Conservation (phyloP, 768 basidiomycete species). For the Suillus sp. region DNA sequence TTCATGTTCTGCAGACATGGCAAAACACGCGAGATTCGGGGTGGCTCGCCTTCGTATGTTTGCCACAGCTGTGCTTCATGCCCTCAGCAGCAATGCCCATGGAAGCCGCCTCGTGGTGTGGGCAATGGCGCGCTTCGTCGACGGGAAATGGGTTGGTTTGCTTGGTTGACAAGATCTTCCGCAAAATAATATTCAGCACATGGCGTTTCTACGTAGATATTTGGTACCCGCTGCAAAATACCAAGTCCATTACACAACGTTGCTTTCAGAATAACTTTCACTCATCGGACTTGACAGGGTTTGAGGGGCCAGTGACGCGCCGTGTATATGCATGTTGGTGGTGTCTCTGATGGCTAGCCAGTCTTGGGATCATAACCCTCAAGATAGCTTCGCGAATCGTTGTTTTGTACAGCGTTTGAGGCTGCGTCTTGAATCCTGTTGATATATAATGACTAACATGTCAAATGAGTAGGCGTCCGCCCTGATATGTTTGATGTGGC, state of each 20-base stretch:
- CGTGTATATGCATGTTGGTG: background rate
- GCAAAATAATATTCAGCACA: background rate
- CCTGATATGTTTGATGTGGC: background rate
- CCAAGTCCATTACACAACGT: background rate
- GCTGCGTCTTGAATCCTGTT: background rate
- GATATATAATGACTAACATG: background rate
- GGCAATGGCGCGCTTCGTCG: background rate
- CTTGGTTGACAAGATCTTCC: background rate
- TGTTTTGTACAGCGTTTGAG: background rate
- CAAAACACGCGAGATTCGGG: conserved; percentile 32
- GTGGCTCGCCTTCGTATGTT: conserved; percentile 34
- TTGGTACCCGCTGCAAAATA: background rate
- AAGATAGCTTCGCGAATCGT: background rate
- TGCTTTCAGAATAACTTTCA: background rate
- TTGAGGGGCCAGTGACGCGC: background rate
- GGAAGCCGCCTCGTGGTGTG: conserved; percentile 24
- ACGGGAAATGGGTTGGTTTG: background rate
- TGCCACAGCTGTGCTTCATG: conserved; percentile 29
- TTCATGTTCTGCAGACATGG: conserved; percentile 23
- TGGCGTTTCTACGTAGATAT: background rate
- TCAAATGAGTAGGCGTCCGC: background rate
- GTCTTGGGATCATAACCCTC: background rate
- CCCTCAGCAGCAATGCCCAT: conserved; percentile 21
- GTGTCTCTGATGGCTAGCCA: background rate
- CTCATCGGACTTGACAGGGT: background rate